These are phyloP conservation scores for Xylaria nigripes DNA, from an alignment of 495 filamentous ascomycete species.

Conservation along the genomic window DNA sequence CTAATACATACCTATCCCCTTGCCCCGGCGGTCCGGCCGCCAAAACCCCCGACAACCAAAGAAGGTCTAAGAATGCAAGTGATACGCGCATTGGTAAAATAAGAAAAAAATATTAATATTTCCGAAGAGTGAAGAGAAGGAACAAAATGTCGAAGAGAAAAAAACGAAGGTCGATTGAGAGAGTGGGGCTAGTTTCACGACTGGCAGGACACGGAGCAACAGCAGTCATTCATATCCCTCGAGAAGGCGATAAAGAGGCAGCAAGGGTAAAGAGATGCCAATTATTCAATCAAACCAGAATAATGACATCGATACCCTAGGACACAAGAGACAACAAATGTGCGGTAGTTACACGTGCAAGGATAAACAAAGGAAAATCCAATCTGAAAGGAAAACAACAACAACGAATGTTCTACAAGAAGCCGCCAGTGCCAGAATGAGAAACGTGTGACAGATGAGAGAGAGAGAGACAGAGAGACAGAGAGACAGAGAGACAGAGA, in stretches of 20 bases:
- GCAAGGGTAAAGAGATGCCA: slow-evolving; percentile 9
- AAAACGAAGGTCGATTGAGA: slow-evolving; percentile 7
- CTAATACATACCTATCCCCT: slow-evolving; percentile 19
- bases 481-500: background rate
- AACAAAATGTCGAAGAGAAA: slow-evolving; percentile 4
- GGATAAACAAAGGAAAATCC: slow-evolving; percentile 16
- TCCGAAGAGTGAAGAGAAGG: slow-evolving; percentile 4
- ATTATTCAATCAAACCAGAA: slow-evolving; percentile 9
- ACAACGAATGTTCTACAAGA: slow-evolving; percentile 7
- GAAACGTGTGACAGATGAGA: slow-evolving; percentile 1
- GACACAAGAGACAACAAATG: slow-evolving; percentile 13
- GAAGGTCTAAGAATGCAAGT: slow-evolving; percentile 23
- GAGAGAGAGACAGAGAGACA: background rate
- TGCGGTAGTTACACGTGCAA: slow-evolving; percentile 6
- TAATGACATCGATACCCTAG: slow-evolving; percentile 9
- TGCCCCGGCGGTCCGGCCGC: slow-evolving; percentile 27
- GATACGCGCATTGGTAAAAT: slow-evolving; percentile 18
- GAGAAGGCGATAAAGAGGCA: slow-evolving; percentile 18
- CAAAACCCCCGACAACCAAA: slow-evolving; percentile 23
- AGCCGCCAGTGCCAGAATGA: slow-evolving; percentile 16
- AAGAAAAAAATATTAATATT: slow-evolving; percentile 5
- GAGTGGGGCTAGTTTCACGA: slow-evolving; percentile 6
- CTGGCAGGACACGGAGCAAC: slow-evolving; percentile 9
- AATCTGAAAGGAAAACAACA: slow-evolving; percentile 12
- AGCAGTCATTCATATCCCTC: slow-evolving; percentile 20